Base-by-base conservation (phyloP, 768 basidiomycete genomes). In the Phanerochaete sordida region DNA sequence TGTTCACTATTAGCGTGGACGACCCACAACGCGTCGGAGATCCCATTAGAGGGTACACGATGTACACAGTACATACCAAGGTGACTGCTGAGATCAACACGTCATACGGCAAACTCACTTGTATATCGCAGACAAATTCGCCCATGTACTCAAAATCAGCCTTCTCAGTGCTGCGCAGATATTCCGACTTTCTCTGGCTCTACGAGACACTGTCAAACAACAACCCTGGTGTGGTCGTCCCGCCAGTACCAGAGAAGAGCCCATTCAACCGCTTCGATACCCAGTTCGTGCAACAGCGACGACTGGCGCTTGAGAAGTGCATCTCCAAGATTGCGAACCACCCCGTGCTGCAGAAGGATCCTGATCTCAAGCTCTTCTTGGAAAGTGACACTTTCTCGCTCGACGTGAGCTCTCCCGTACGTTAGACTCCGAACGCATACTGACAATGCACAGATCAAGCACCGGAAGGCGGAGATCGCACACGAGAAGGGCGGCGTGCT, bases 21-120 rank as follows among this genome's bases (percentile, higher is more conserved):
- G 97, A 99, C 73, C 97, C 97, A 5, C 95, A 98, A 65, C 93
- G 91, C 66, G 91, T 98, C 46, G 97, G 97, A n/a, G 93, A 95
- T 68, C 92, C 95, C 1, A 92, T 98, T 50, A 88, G 92, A 59
- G 85, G 88, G 16, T 97, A 93, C 70, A 97, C 91, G 12, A 94
- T 98, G 77, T 99, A 98, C 72, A 99, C 97, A 1, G 93, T 99
- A 1, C 89, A 93, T 61, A 97, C 95, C 15, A 79, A 84, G 64
- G 93, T 92, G 70, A 55, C 84, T 69, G 8, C 4, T 39, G 12
- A 12, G 13, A 50, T 52, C 7, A 12, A 21, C 30, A 57, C 43
- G 26, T 7, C 45, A 26, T 26, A 43, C 15, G 23, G 19, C 8
- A n/a, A 43, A 23, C 53, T 54, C 24, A 54, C 8, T 43, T 43